Evolutionary conservation across 176 grass and related monocot species (phyloP).

Genomic region (Areca catechu): DNA sequence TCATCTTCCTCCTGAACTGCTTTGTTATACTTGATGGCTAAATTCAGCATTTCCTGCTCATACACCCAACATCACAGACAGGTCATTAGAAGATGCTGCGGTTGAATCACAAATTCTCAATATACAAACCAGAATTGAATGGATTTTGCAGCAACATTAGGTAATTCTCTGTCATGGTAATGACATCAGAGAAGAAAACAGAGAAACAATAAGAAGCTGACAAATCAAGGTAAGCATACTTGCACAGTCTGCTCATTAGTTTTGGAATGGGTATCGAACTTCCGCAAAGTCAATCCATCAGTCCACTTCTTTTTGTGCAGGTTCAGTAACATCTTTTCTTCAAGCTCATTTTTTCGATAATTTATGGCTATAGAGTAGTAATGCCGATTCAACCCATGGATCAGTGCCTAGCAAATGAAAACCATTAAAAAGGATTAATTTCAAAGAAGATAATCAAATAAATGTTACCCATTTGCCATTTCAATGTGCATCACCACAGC

Average conservation of each 20-base stretch:
- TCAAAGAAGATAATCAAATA: too few relatives aligned
- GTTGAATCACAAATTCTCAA: too few relatives aligned
- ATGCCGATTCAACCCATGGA: slow-evolving; percentile 92
- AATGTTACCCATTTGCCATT: too few relatives aligned
- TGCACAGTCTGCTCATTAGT: slow-evolving; percentile 95
- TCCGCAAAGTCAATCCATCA: slow-evolving; percentile 69
- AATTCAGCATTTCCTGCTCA: slow-evolving; percentile 82
- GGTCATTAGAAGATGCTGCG: neutral
- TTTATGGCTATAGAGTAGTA: slow-evolving; percentile 99
- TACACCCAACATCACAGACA: neutral
- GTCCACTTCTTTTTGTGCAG: slow-evolving; percentile 99
- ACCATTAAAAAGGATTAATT: slow-evolving; percentile 2
- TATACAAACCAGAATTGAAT: too few relatives aligned
- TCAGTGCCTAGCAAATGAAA: slow-evolving; percentile 50
- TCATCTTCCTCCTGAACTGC: slow-evolving; percentile 98
- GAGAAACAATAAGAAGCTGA: neutral
- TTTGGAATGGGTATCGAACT: slow-evolving; percentile 73
- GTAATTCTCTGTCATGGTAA: neutral
- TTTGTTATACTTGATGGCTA: slow-evolving; percentile 97
- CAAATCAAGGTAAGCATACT: slow-evolving; percentile 22
- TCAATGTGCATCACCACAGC: too few relatives aligned
- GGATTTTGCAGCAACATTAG: neutral
- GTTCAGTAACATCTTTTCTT: slow-evolving; percentile 94
- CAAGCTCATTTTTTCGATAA: slow-evolving; percentile 96
- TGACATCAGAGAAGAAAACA: neutral